phyloP scores from a whole-genome alignment of 177 flowering plant genomes.

The Vitis hybrid region DNA sequence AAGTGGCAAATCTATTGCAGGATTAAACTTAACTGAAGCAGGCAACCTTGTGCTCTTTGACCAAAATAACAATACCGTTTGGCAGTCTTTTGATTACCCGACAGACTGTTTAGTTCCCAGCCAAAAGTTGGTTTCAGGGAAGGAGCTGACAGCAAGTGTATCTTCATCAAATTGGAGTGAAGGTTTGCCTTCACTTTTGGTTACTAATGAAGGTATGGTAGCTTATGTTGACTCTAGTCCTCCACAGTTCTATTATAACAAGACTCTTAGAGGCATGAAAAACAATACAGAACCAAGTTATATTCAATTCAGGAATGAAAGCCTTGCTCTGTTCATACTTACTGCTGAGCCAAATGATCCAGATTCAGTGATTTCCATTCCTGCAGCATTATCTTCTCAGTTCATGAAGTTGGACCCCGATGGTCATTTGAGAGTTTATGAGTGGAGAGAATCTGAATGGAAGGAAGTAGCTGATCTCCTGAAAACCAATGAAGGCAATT shows the following conservation, averaged over 20 bases:
- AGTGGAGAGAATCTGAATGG: too few species aligned
- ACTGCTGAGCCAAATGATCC: too few species aligned
- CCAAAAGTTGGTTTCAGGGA: background rate
- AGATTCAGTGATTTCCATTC: too few species aligned
- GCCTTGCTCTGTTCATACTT: too few species aligned
- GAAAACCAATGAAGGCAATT: too few species aligned
- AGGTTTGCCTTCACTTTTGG: background rate
- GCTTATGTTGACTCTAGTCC: background rate
- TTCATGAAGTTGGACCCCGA: too few species aligned
- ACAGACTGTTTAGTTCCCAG: slow-evolving; percentile 2
- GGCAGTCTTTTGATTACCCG: slow-evolving; percentile 14
- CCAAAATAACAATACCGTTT: background rate
- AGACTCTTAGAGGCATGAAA: too few species aligned
- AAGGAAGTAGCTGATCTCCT: too few species aligned
- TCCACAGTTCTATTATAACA: background rate
- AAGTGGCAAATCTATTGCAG: background rate
- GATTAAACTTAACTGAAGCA: background rate
- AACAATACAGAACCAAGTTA: too few species aligned
- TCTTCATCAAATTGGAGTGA: background rate
- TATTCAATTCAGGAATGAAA: too few species aligned
- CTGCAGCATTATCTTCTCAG: too few species aligned
- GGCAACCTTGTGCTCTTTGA: background rate
- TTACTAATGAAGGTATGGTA: background rate
- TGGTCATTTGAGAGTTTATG: too few species aligned
- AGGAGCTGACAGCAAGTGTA: background rate